Base-by-base conservation (phyloP, 768 basidiomycete species). In the Polyporus arcularius region DNA sequence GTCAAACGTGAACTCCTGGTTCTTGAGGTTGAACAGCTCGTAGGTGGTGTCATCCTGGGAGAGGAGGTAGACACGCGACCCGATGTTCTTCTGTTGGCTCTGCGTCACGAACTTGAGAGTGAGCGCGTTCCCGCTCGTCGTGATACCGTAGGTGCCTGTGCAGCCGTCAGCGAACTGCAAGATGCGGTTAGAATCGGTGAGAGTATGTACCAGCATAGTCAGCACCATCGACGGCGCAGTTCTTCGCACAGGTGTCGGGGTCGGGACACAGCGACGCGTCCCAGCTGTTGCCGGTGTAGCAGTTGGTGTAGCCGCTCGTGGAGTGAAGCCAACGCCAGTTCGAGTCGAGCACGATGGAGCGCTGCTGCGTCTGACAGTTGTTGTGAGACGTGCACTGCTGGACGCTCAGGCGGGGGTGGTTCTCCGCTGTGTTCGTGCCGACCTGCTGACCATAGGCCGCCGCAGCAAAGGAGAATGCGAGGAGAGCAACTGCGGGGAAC, bases 1-100 rank as follows among this genome's bases (percentile, higher is more conserved):
- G 73, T 83, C 82, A 73, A 85, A 84, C 21, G 80, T 77, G 74
- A 85, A 84, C 73, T 85, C 83, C 67, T 80, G 76, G 73, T 84
- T 83, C 65, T 75, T 66, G 69, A 81, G 74, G 70, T 82, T 77
- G 79, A 85, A 84, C 65, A 73, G 65, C 70, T 76, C 58, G 74
- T 85, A 85, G 46, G 69, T 57, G 60, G 71, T 68, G 59, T 79
- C 76, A 55, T 50, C 46, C 58, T 71, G 73, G 42, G 47, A 57
- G 76, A 86, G 73, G 70, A 86, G 78, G 76, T 85, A 86, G 45
- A 77, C 72, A 59, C 75, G 75, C 14, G 75, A 75, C 40, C 75
- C 75, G 68, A 75, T 67, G 69, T 75, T 75, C 61, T 56, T 68
- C 32, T 59, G 56, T 47, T 57, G 49, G 61, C 64, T 61, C 50